Evolutionary conservation across 306 rosid genomes (phyloP).

Genomic region (Pueraria montana): DNA sequence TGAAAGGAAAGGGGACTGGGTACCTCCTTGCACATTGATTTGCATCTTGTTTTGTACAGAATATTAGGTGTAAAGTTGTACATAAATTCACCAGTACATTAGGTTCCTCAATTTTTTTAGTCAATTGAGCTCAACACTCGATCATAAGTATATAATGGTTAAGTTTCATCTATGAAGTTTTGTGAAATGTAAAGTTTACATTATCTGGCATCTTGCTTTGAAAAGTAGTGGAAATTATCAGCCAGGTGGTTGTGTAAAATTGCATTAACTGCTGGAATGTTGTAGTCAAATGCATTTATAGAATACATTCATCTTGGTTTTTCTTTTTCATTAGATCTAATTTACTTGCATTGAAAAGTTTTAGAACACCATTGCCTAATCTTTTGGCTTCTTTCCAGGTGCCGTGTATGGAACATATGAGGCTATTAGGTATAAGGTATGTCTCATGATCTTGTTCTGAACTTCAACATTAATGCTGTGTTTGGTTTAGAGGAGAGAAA

Average conservation of each 20-base stretch:
- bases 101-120: background rate
- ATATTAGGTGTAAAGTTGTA: background rate
- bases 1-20: background rate
- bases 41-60: constrained; percentile 3
- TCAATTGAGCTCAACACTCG: constrained; percentile 9
- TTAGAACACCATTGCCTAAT: constrained; percentile 10
- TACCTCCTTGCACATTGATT: background rate
- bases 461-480: too few species aligned
- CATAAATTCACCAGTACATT: constrained; percentile 13
- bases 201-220: constrained; percentile 14
- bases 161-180: constrained; percentile 12
- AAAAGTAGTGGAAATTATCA: constrained; percentile 14
- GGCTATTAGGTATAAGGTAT: constrained; percentile 85
- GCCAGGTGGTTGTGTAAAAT: constrained; percentile 16
- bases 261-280: constrained; percentile 9
- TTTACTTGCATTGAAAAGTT: background rate
- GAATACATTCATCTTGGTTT: background rate
- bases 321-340: constrained; percentile 9
- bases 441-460: constrained; percentile 36
- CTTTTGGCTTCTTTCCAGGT: constrained; percentile 59
- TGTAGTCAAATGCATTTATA: constrained; percentile 12
- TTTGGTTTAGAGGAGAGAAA: too few species aligned
- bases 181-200: background rate
- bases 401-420: constrained; percentile 91
- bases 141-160: background rate